A percentile compares a stretch with the other conserved stretches of the same genome.
These are phyloP conservation scores for Ilex aquifolium DNA, from an alignment of 257 asterid genomes.

Conservation along the genomic window DNA sequence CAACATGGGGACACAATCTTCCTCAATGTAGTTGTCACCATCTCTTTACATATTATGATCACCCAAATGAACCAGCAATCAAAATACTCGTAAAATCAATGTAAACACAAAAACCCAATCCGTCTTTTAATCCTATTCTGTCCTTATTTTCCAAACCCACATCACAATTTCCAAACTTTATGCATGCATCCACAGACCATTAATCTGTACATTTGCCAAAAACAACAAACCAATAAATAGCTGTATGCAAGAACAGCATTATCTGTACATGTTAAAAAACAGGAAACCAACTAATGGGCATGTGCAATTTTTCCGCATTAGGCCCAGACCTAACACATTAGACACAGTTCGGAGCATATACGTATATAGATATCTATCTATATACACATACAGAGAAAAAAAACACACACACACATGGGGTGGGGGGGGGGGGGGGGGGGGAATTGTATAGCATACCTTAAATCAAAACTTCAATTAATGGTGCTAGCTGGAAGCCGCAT, in stretches of 20 bases:
- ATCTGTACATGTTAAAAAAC: constrained; percentile 8
- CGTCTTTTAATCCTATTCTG: constrained; percentile 19
- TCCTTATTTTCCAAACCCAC: constrained; percentile 26
- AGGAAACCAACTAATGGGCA: constrained; percentile 7
- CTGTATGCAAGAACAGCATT: constrained; percentile 7
- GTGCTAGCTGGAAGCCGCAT: constrained; percentile 20
- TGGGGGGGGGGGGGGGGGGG: neutral
- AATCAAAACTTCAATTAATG: constrained; percentile 21
- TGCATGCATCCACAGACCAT: constrained; percentile 31
- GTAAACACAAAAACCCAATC: constrained; percentile 21
- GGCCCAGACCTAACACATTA: neutral
- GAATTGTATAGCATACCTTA: constrained; percentile 19
- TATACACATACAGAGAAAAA: no score
- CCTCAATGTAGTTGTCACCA: constrained; percentile 64
- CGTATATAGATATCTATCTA: no score
- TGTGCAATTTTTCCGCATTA: neutral
- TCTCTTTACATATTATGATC: constrained; percentile 18
- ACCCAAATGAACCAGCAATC: constrained; percentile 23
- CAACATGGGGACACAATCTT: constrained; percentile 65
- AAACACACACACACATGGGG: no score
- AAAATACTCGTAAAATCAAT: constrained; percentile 7
- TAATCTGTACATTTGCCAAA: constrained; percentile 32
- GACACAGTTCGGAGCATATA: no score
- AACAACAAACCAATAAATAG: constrained; percentile 5
- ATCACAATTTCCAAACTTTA: constrained; percentile 28